Percentiles rank a stretch among this genome's conserved stretches.
These are phyloP conservation scores for Biscogniauxia mediterranea DNA, from an alignment of 2,329 filamentous ascomycete species.

Conservation along the genomic window DNA sequence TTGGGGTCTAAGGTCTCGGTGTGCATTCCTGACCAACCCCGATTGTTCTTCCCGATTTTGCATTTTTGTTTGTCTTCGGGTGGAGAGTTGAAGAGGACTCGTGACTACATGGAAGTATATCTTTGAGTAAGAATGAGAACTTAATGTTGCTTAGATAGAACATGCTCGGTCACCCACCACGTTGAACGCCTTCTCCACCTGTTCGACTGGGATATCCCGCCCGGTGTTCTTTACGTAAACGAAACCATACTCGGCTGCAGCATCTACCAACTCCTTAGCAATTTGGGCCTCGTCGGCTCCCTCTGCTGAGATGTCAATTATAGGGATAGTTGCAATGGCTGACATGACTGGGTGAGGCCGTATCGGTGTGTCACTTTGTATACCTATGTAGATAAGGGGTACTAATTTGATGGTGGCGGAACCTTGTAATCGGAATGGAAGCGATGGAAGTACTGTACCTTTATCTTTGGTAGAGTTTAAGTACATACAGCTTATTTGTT, in stretches of 20 bases:
- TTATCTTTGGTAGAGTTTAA: background rate
- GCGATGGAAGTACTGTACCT: background rate
- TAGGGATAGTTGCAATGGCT: conserved; percentile 58
- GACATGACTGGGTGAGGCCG: conserved; percentile 18
- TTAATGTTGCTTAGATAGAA: background rate
- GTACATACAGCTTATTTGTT: background rate
- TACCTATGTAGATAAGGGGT: background rate
- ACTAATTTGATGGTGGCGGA: too few relatives aligned
- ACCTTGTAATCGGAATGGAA: too few relatives aligned
- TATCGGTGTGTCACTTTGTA: background rate
- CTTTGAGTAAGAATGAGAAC: background rate
- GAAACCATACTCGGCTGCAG: conserved; percentile 82
- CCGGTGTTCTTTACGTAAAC: conserved; percentile 81
- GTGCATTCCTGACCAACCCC: conserved; percentile 86
- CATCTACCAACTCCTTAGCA: conserved; percentile 71
- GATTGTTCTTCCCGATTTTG: conserved; percentile 76
- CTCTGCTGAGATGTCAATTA: conserved; percentile 74
- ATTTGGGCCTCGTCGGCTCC: conserved; percentile 51
- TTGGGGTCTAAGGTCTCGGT: conserved; percentile 84
- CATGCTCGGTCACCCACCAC: conserved; percentile 53
- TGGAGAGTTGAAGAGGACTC: conserved; percentile 69
- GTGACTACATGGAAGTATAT: conserved; percentile 49
- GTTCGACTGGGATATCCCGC: conserved; percentile 61
- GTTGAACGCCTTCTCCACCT: conserved; percentile 70
- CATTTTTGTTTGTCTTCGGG: conserved; percentile 70